Evolutionary conservation across 768 basidiomycete genomes (phyloP).

Genomic region (Roridomyces roridus): DNA sequence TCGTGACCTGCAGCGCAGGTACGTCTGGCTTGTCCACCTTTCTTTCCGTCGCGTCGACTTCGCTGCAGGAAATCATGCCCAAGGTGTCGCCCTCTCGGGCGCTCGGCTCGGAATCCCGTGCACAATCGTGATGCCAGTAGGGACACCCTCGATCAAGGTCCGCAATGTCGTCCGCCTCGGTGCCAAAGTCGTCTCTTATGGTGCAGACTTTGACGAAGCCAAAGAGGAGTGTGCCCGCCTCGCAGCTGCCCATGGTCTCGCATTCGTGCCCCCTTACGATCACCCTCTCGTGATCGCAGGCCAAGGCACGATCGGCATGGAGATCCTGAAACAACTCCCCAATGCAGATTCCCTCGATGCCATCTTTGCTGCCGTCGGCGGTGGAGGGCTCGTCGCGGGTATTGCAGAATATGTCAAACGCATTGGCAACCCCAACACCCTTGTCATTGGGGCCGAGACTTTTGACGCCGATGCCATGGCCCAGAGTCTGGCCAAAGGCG

Average conservation of each 20-base stretch:
- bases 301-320: conserved; percentile 94
- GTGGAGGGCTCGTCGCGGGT: conserved; percentile 92
- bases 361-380: conserved; percentile 92
- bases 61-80: conserved; percentile 91
- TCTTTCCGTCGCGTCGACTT: not conserved
- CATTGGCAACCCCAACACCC: conserved; percentile 83
- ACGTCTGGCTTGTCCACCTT: conserved; percentile 58
- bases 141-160: conserved; percentile 96
- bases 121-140: conserved; percentile 98
- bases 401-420: conserved; percentile 92
- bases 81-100: conserved; percentile 97
- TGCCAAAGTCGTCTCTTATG: conserved; percentile 93
- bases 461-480: conserved; percentile 95
- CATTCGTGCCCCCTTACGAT: conserved; percentile 96
- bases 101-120: conserved; percentile 86
- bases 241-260: conserved; percentile 73
- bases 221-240: conserved; percentile 93
- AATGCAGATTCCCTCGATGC: conserved; percentile 79
- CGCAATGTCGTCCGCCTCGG: conserved; percentile 93
- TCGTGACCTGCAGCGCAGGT: conserved; percentile 98
- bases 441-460: conserved; percentile 93
- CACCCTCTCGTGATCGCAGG: conserved; percentile 97
- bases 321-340: conserved; percentile 89
- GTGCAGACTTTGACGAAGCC: conserved; percentile 93
- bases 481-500: conserved; percentile 78